A percentile compares a stretch with the other conserved stretches of the same genome.
phyloP scores from a whole-genome alignment of 139 green algal species.

The Limnomonas spitsbergensis region DNA sequence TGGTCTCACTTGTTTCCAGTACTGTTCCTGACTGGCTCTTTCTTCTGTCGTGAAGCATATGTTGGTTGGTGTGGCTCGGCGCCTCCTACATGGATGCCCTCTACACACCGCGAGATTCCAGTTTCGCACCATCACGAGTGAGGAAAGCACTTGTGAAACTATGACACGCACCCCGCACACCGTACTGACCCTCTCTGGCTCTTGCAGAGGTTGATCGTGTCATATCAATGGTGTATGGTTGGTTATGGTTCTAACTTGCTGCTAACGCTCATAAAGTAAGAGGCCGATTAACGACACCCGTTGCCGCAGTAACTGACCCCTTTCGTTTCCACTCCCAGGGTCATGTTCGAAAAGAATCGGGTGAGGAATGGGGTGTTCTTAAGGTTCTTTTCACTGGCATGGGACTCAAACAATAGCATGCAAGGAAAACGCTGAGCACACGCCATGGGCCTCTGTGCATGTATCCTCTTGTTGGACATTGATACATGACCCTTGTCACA shows the following conservation, averaged over 20 bases:
- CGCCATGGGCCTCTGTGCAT: no score
- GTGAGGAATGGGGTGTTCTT: constrained; percentile 4
- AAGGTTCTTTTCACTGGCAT: neutral
- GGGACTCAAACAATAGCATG: no score
- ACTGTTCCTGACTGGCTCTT: no score
- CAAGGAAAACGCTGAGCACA: no score
- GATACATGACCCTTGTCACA: neutral
- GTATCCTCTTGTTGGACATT: neutral
- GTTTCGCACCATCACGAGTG: neutral
- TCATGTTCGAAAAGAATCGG: constrained; percentile 35
- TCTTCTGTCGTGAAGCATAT: neutral
- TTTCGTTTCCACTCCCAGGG: constrained; percentile 9
- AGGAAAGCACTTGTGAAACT: no score
- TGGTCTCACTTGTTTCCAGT: no score
- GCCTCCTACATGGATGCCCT: neutral
- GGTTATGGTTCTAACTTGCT: neutral
- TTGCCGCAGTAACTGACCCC: neutral
- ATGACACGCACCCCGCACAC: no score
- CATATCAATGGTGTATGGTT: constrained; percentile 34
- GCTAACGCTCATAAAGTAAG: constrained; percentile 9
- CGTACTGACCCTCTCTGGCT: neutral
- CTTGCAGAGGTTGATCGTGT: constrained; percentile 16
- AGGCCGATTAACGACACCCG: neutral
- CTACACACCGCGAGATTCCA: neutral
- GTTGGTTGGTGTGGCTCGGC: neutral